Evolutionary conservation across 2,329 filamentous ascomycete species (phyloP).

Genomic region (Verticillium zaregamsianum): DNA sequence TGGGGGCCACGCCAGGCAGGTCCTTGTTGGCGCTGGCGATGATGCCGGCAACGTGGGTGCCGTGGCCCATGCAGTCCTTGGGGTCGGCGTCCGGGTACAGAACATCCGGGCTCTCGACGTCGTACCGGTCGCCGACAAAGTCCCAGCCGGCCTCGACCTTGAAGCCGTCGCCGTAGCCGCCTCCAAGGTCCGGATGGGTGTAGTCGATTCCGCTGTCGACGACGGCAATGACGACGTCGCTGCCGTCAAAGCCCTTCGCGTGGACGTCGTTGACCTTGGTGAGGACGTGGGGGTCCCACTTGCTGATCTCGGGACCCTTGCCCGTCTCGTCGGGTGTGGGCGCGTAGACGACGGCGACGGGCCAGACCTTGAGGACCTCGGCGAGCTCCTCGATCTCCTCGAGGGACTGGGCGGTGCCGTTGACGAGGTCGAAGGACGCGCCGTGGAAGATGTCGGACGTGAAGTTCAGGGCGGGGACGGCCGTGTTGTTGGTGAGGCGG

Average conservation of each 20-base stretch:
- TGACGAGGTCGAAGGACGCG: conserved; percentile 1
- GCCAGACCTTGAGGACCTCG: not conserved
- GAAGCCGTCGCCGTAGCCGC: conserved; percentile 39
- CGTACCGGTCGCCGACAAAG: conserved; percentile 17
- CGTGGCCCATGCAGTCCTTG: conserved; percentile 15
- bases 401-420: not conserved
- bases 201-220: conserved; percentile 29
- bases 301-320: not conserved
- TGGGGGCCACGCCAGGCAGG: conserved; percentile 34
- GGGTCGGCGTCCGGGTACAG: conserved; percentile 14
- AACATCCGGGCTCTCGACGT: conserved; percentile 6
- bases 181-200: conserved; percentile 38
- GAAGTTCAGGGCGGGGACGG: not conserved
- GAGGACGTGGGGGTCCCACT: not conserved
- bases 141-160: conserved; percentile 16
- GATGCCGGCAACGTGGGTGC: conserved; percentile 15
- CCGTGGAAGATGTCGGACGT: conserved; percentile 1
- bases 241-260: not conserved
- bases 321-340: not conserved
- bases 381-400: not conserved
- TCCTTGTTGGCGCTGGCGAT: conserved; percentile 10
- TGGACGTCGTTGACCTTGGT: not conserved
- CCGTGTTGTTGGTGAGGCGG: not conserved
- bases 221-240: not conserved
- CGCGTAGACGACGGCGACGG: not conserved